Evolutionary conservation across 495 filamentous ascomycete species (phyloP).

Genomic region (Xylaria telfairii): DNA sequence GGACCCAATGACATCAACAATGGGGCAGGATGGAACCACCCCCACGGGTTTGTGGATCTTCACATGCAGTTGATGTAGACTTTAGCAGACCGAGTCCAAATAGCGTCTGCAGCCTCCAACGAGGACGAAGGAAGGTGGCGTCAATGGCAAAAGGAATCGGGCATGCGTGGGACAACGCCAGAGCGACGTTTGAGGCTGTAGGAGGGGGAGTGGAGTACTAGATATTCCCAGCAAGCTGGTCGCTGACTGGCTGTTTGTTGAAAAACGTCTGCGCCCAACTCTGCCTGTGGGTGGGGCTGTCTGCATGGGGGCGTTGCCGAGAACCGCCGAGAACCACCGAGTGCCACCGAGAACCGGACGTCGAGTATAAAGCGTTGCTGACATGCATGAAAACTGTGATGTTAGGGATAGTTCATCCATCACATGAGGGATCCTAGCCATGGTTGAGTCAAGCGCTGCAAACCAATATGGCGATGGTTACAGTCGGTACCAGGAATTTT

Average conservation of each 20-base stretch:
- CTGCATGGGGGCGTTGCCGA: slow-evolving; percentile 5
- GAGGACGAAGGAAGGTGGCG: background rate
- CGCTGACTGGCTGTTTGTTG: background rate
- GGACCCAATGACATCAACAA: slow-evolving; percentile 14
- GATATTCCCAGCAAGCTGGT: background rate
- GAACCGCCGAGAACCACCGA: slow-evolving; percentile 26
- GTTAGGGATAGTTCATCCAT: background rate
- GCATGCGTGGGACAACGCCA: background rate
- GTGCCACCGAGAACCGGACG: slow-evolving; percentile 21
- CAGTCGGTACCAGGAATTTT: background rate
- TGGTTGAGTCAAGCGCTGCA: background rate
- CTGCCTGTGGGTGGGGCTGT: background rate
- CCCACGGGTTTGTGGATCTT: slow-evolving; percentile 9
- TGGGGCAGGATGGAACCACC: background rate
- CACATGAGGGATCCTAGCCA: background rate
- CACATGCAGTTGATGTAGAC: background rate
- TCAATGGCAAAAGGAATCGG: background rate
- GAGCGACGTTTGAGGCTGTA: slow-evolving; percentile 9
- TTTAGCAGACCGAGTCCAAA: background rate
- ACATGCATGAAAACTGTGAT: slow-evolving; percentile 19
- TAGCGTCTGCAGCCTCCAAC: slow-evolving; percentile 4
- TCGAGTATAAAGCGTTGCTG: slow-evolving; percentile 1
- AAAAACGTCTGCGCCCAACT: background rate
- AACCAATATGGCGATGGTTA: background rate
- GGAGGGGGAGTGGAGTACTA: slow-evolving; percentile 6